Base-by-base conservation (phyloP, 2,329 filamentous ascomycete species). In the Aureobasidium lini region DNA sequence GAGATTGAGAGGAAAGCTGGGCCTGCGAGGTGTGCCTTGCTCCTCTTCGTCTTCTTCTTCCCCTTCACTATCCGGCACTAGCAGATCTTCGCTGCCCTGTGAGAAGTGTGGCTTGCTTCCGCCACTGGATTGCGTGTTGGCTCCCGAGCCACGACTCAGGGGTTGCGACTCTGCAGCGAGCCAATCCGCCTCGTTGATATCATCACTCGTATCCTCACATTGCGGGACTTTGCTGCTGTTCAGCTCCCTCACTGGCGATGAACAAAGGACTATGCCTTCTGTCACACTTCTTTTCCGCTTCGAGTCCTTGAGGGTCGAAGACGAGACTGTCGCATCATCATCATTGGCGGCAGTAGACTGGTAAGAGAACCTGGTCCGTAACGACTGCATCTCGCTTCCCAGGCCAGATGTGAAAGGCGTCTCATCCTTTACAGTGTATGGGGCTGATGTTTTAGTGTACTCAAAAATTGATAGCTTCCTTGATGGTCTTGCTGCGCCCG, bases 31-130 rank as follows among this genome's bases (percentile, higher is more conserved):
- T 8, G 23, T 2, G 4, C 68, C 37, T 72, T 70, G 16, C 62
- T 57, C 42, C 28, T 57, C 54, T 23, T 57, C 54, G 6, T 50
- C 46, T 5, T 72, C 69, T 29, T 69, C 70, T 40, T 73, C 72
- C 15, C 66, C 71, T 37, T 74, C 73, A 16, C 77, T 79, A 44
- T 77, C 72, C 0, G 75, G 76, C 0, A 79, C 70, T 13, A 79
- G 64, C 16, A 78, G 60, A 52, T 79, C 77, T 62, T 79, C 77
- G 61, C 77, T 79, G 11, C 77, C 77, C 61, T 73, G 72, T 2
- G 52, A 54, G 32, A 53, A 53, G 39, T 8, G 37, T 28, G 39
- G 43, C 13, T 48, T 57, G 34, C 54, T 57, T 4, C 16, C 36
- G 18, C 32, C 43, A 32, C 54, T 57, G 9, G 54, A 57, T 34